These are phyloP conservation scores for Haplosporangium sp. DNA, from an alignment of 371 early-diverging fungal species.

Conservation along the genomic window DNA sequence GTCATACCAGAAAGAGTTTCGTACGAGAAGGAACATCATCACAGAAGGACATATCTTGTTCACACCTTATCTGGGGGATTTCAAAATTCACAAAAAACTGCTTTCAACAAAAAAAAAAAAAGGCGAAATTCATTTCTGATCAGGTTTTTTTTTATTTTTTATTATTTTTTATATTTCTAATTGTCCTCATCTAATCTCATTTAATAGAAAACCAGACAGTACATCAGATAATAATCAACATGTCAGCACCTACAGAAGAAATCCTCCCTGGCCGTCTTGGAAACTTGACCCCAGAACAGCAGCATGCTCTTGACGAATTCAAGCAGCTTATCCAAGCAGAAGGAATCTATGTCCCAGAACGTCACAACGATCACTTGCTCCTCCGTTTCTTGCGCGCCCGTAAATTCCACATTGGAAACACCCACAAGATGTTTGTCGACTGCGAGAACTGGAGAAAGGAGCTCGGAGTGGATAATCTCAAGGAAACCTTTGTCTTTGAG, in stretches of 20 bases:
- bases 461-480: slow-evolving; percentile 59
- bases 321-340: slow-evolving; percentile 58
- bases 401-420: slow-evolving; percentile 67
- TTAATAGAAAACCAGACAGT: neutral
- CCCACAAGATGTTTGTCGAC: slow-evolving; percentile 76
- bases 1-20: too few relatives aligned
- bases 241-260: slow-evolving; percentile 20
- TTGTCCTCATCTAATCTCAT: neutral
- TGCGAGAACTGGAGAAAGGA: slow-evolving; percentile 75
- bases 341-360: slow-evolving; percentile 61
- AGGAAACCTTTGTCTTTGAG: slow-evolving; percentile 60
- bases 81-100: too few relatives aligned
- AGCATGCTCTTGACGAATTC: slow-evolving; percentile 65
- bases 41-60: too few relatives aligned
- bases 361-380: slow-evolving; percentile 74
- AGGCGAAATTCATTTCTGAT: slow-evolving; percentile 8
- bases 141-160: neutral
- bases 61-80: too few relatives aligned
- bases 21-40: too few relatives aligned
- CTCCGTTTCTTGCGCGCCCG: slow-evolving; percentile 81
- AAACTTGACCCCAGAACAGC: slow-evolving; percentile 67
- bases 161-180: neutral
- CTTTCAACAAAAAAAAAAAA: neutral
- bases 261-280: slow-evolving; percentile 65
- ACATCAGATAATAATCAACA: slow-evolving; percentile 5